phyloP scores from a whole-genome alignment of 148 eudicot genomes.

The Camellia sinensis region DNA sequence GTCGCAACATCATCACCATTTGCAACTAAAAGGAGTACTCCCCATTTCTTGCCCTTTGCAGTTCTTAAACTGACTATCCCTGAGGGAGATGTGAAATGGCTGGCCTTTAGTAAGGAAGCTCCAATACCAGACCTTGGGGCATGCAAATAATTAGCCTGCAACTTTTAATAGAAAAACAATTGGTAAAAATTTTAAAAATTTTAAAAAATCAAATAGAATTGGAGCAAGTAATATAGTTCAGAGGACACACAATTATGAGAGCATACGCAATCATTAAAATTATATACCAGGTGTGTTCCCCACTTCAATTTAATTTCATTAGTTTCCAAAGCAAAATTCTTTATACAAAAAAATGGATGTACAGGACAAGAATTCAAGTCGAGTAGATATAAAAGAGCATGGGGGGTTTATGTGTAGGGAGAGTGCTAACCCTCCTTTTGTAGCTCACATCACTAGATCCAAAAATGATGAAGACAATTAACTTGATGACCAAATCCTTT shows the following conservation, averaged over 20 bases:
- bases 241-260: not conserved
- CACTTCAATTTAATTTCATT: no score
- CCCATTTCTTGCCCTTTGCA: slow-evolving; percentile 24
- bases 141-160: slow-evolving; percentile 40
- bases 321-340: not conserved
- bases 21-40: slow-evolving; percentile 40
- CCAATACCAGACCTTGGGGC: slow-evolving; percentile 25
- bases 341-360: not conserved
- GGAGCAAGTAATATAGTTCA: not conserved
- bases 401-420: not conserved
- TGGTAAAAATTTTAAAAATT: not conserved
- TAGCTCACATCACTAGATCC: not conserved
- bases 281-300: not conserved
- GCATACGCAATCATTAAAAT: not conserved
- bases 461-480: not conserved
- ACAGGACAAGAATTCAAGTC: not conserved
- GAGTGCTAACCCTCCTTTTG: not conserved
- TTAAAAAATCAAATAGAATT: not conserved
- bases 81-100: slow-evolving; percentile 29
- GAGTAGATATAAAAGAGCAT: not conserved
- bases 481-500: not conserved
- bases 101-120: slow-evolving; percentile 25
- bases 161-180: slow-evolving; percentile 1
- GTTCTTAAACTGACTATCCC: slow-evolving; percentile 30
- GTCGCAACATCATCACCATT: slow-evolving; percentile 50